Conservation (phyloP, 371 early-diverging fungal species). For the Mortierella sp. region DNA sequence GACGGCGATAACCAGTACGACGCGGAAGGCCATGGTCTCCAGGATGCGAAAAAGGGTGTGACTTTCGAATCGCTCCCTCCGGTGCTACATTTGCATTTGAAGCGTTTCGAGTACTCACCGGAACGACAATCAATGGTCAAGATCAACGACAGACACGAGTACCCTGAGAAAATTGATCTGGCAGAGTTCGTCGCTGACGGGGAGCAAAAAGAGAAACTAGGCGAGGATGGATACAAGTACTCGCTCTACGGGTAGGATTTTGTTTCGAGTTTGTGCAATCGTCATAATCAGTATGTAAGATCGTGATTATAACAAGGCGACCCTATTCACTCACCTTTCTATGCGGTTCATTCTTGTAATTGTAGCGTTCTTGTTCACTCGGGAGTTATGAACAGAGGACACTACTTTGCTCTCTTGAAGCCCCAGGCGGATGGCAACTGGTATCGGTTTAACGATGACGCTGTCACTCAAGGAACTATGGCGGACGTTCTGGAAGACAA, state of each 20-base stretch:
- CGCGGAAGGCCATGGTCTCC: constrained; percentile 98
- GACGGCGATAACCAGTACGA: constrained; percentile 98
- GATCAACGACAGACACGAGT: constrained; percentile 99
- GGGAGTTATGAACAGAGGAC: constrained; percentile 97
- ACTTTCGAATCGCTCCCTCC: constrained; percentile 96
- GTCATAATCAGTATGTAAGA: too few species aligned
- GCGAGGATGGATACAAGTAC: constrained; percentile 80
- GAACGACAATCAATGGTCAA: constrained; percentile 94
- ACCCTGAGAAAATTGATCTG: constrained; percentile 91
- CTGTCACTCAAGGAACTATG: constrained; percentile 88
- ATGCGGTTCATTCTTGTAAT: too few species aligned
- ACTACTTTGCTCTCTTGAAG: constrained; percentile 96
- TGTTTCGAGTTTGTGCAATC: not conserved
- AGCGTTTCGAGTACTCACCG: constrained; percentile 98
- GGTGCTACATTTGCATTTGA: constrained; percentile 97
- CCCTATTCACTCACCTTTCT: not conserved
- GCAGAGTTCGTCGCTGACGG: constrained; percentile 82
- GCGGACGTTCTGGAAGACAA: constrained; percentile 97
- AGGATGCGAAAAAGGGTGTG: constrained; percentile 98
- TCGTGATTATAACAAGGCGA: not conserved
- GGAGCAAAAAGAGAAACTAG: constrained; percentile 65
- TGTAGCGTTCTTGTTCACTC: constrained; percentile 96
- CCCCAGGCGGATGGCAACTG: constrained; percentile 87
- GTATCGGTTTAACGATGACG: constrained; percentile 99
- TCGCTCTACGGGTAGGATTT: constrained; percentile 82